Percentiles rank a stretch among this genome's conserved stretches.
phyloP scores from a whole-genome alignment of 345 rosid genomes.

The Isatis tinctoria region DNA sequence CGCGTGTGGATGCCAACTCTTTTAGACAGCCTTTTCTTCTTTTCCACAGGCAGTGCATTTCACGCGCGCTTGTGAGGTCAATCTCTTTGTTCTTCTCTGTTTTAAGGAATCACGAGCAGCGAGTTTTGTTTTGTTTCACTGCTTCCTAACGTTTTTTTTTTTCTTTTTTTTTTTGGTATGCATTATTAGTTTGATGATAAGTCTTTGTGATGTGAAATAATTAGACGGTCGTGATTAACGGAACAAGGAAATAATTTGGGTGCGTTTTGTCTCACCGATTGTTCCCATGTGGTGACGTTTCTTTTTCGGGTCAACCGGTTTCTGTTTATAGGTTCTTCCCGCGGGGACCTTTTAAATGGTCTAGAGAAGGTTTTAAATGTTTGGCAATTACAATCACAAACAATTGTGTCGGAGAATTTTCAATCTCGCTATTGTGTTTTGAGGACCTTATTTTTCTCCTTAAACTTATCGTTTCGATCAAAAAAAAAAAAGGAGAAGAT shows the following conservation, averaged over 20 bases:
- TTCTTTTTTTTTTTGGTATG: neutral
- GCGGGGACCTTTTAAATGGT: slow-evolving; percentile 15
- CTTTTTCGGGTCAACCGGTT: slow-evolving; percentile 3
- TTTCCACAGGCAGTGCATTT: neutral
- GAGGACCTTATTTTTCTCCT: neutral
- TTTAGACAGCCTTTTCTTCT: neutral
- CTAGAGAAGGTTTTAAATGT: neutral
- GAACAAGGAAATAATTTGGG: slow-evolving; percentile 17
- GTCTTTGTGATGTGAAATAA: slow-evolving; percentile 17
- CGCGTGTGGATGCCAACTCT: slow-evolving; percentile 25
- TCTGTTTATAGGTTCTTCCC: slow-evolving; percentile 5
- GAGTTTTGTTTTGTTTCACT: neutral
- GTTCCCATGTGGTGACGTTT: slow-evolving; percentile 11
- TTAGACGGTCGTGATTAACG: slow-evolving; percentile 27
- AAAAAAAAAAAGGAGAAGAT: neutral
- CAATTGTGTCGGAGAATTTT: slow-evolving; percentile 23
- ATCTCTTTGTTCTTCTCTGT: too few relatives aligned
- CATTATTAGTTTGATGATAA: neutral
- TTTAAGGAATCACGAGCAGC: neutral
- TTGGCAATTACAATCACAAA: neutral
- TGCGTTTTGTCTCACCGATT: slow-evolving; percentile 2
- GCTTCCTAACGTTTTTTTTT: neutral
- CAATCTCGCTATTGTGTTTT: neutral
- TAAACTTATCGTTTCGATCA: neutral
- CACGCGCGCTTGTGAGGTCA: slow-evolving; percentile 21